These are phyloP conservation scores for Saprolegnia parasitica DNA, from an alignment of 352 stramenopile species.

Conservation along the genomic window DNA sequence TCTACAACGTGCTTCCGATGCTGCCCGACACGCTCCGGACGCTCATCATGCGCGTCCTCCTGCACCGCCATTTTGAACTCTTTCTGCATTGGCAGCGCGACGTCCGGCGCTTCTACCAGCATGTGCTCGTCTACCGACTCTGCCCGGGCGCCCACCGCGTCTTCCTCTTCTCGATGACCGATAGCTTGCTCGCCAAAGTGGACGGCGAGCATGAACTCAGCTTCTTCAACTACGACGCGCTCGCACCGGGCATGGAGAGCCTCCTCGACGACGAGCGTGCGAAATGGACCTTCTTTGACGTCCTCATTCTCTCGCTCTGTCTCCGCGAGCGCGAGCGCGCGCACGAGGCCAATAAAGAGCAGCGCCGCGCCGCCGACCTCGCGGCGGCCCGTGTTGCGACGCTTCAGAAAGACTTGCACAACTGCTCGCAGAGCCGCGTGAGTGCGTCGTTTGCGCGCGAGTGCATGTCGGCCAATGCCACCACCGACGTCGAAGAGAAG, in stretches of 20 bases:
- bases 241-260: background rate
- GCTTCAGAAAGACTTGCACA: conserved; percentile 40
- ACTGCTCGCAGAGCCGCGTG: background rate
- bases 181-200: conserved; percentile 50
- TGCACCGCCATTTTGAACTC: conserved; percentile 70
- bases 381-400: conserved; percentile 48
- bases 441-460: conserved; percentile 4
- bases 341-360: conserved; percentile 57
- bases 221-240: background rate
- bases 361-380: conserved; percentile 46
- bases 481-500: conserved; percentile 49
- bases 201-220: background rate
- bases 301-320: conserved; percentile 54
- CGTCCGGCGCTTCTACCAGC: conserved; percentile 65
- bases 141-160: conserved; percentile 48
- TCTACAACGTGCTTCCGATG: conserved; percentile 70
- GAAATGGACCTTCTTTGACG: conserved; percentile 44
- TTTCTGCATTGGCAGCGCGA: conserved; percentile 77
- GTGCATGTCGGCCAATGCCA: conserved; percentile 16
- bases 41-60: conserved; percentile 58
- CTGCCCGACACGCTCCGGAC: conserved; percentile 66
- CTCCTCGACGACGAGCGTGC: background rate
- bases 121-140: conserved; percentile 66
- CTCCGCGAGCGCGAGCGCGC: conserved; percentile 52
- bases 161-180: conserved; percentile 56